Percentiles rank a stretch among this genome's conserved stretches.
Conservation (phyloP, 1,139 yeast genomes). For the Pichia sp. region DNA sequence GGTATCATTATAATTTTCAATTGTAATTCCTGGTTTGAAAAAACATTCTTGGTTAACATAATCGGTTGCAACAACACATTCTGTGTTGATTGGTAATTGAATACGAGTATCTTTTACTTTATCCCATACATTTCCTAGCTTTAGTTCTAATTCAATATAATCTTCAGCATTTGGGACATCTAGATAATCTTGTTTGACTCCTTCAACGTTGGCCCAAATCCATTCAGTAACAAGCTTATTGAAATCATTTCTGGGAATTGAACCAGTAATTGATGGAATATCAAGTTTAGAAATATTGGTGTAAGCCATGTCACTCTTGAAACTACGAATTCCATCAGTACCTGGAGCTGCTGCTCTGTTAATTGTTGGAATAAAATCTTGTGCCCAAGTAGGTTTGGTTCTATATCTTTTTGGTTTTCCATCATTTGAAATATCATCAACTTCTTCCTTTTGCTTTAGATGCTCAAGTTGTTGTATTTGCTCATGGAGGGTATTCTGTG, state of each 20-base stretch:
- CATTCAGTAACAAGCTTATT: constrained; percentile 81
- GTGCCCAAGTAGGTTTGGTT: constrained; percentile 80
- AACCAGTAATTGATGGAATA: constrained; percentile 58
- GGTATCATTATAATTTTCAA: constrained; percentile 58
- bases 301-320: constrained; percentile 11
- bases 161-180: constrained; percentile 35
- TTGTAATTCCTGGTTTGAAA: constrained; percentile 68
- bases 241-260: constrained; percentile 76
- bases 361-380: constrained; percentile 54
- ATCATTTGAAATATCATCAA: constrained; percentile 10
- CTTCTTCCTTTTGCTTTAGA: constrained; percentile 21
- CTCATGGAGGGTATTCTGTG: constrained; percentile 15
- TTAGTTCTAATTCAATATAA: constrained; percentile 73
- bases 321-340: constrained; percentile 7
- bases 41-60: constrained; percentile 48
- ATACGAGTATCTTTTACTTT: constrained; percentile 60
- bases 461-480: constrained; percentile 26
- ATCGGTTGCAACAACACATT: constrained; percentile 55
- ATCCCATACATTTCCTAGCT: constrained; percentile 72
- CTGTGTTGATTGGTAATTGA: constrained; percentile 68
- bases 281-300: constrained; percentile 25
- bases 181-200: constrained; percentile 39
- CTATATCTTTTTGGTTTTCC: constrained; percentile 59
- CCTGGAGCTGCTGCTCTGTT: constrained; percentile 11
- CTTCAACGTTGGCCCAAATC: constrained; percentile 75